Conservation (phyloP, 495 filamentous ascomycete species). For the Podospora anserina region DNA sequence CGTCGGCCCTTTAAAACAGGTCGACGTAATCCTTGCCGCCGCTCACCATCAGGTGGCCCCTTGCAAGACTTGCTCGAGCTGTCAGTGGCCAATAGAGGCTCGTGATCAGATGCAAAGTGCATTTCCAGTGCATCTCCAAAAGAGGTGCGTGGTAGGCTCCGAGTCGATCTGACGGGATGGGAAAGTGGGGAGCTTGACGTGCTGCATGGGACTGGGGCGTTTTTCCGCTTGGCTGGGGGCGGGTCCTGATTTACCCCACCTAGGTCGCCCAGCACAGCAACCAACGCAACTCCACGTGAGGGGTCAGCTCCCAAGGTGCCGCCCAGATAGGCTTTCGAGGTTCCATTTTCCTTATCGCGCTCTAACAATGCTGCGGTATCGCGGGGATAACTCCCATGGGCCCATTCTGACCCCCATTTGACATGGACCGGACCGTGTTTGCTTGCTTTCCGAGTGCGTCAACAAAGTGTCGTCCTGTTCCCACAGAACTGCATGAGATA, state of each 20-base stretch:
- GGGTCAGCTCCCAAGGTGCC: constrained; percentile 11
- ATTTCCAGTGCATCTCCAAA: constrained; percentile 2
- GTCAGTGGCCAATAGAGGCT: constrained; percentile 10
- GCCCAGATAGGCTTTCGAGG: not conserved
- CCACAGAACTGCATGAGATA: not conserved
- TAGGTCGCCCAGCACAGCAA: too few relatives aligned
- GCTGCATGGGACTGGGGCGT: constrained; percentile 1
- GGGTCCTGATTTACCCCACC: constrained; percentile 7
- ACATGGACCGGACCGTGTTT: constrained; percentile 6
- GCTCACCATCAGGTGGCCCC: not conserved
- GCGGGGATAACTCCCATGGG: constrained; percentile 7
- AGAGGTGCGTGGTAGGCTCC: not conserved
- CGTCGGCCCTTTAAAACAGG: not conserved
- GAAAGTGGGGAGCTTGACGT: constrained; percentile 5
- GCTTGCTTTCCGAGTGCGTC: not conserved
- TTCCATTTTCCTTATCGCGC: constrained; percentile 14
- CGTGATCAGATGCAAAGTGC: constrained; percentile 22
- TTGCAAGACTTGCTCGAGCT: not conserved
- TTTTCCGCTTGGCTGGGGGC: constrained; percentile 12
- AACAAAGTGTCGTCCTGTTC: not conserved
- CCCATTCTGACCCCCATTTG: constrained; percentile 5
- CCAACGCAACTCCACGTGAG: constrained; percentile 17
- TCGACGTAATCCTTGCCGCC: constrained; percentile 7
- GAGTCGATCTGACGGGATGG: constrained; percentile 3
- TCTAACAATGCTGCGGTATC: constrained; percentile 26